Percentiles rank a stretch among this genome's conserved stretches.
phyloP scores from a whole-genome alignment of 2,329 filamentous ascomycete genomes.

The Aspergillus brasiliensis region DNA sequence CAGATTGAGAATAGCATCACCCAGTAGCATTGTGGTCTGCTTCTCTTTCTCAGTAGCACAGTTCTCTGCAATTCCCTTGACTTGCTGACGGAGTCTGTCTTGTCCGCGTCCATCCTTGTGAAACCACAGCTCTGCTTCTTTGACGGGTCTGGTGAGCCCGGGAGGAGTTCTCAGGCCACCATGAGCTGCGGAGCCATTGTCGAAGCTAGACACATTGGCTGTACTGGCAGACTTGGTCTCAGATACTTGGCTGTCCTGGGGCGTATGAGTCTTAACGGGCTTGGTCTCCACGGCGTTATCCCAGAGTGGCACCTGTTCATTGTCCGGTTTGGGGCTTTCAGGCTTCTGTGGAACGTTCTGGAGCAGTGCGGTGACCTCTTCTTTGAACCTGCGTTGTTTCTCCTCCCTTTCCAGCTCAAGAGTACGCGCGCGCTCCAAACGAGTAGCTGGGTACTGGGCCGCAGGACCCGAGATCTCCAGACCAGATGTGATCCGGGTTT shows the following conservation, averaged over 20 bases:
- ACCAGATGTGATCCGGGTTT: constrained; percentile 2
- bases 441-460: neutral
- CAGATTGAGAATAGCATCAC: constrained; percentile 26
- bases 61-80: constrained; percentile 20
- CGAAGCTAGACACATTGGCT: neutral
- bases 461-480: neutral
- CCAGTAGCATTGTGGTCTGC: constrained; percentile 21
- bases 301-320: neutral
- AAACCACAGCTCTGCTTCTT: constrained; percentile 28
- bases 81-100: constrained; percentile 20
- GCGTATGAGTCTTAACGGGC: neutral
- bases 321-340: constrained; percentile 3
- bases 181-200: neutral
- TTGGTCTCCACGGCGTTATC: neutral
- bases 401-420: neutral
- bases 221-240: neutral
- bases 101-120: constrained; percentile 23
- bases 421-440: neutral
- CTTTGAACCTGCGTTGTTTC: constrained; percentile 8
- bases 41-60: constrained; percentile 14
- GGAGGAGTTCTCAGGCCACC: constrained; percentile 14
- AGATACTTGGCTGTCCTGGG: neutral
- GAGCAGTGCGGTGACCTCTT: constrained; percentile 11
- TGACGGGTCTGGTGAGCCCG: constrained; percentile 20
- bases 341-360: neutral